Evolutionary conservation across 148 eudicot genomes (phyloP).

Genomic region (Spergularia marina): DNA sequence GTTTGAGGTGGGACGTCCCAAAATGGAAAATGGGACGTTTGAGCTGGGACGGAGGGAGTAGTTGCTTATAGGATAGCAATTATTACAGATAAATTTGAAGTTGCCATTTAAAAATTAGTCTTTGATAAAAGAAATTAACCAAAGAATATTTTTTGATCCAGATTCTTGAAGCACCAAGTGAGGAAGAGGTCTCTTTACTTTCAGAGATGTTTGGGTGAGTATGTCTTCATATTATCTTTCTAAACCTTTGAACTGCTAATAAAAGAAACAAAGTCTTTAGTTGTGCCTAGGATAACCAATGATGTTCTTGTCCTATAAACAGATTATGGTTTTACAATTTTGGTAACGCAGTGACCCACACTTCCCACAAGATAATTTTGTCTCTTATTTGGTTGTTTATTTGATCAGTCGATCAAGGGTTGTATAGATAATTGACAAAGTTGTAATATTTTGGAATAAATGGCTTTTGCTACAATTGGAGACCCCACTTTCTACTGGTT

Average conservation of each 20-base stretch:
- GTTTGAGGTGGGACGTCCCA: too few species aligned
- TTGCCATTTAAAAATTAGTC: neutral
- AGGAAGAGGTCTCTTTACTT: constrained; percentile 87
- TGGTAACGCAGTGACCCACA: too few species aligned
- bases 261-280: neutral
- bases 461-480: too few species aligned
- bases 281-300: neutral
- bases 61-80: neutral
- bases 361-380: neutral
- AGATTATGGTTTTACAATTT: too few species aligned
- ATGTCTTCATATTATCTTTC: constrained; percentile 8
- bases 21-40: too few species aligned
- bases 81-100: neutral
- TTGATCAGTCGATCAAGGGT: neutral
- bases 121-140: constrained; percentile 16
- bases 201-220: constrained; percentile 79
- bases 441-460: too few species aligned
- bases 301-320: neutral
- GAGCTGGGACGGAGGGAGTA: too few species aligned
- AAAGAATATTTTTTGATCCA: constrained; percentile 33
- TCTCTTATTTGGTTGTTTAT: neutral
- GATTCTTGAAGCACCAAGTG: constrained; percentile 90
- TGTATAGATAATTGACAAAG: too few species aligned
- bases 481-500: too few species aligned
- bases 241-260: neutral